Evolutionary conservation across 2,329 filamentous ascomycete genomes (phyloP), one percentile per base, ranked within the genome.

Genomic region (Pseudogymnoascus sp.): DNA sequence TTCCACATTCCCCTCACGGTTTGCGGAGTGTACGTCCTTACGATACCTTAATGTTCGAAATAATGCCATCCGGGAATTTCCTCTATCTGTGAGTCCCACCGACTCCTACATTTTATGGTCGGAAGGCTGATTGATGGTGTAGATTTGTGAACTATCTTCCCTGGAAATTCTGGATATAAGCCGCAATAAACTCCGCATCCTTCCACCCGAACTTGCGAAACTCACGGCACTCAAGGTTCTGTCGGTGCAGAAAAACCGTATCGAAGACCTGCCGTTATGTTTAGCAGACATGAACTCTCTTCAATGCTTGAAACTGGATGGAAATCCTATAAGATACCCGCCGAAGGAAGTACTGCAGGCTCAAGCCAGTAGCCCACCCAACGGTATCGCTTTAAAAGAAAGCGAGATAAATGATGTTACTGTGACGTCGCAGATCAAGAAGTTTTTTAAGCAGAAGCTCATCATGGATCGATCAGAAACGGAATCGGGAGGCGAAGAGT

Each of bases 131-230:
- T 25, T 62, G 47, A 60, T 25, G 16, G 53, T 16, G 8, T 63
- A 96, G 92, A 84, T 97, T 64, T 92, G 93, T 73, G 87, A 92
- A 74, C 82, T 97, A 66, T 87, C 85, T 61, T 89, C 91, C 35
- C 83, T 97, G 63, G 92, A 97, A 76, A 96, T 97, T 64, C 83
- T 97, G 65, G 93, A 97, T 76, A 82, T 97, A 62, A 92, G 92
- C 73, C 85, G 90, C 69, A 97, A 97, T 73, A 91, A 89, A 73
- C 86, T 97, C 65, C 84, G 83, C 59, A 79, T 83, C 8, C 82
- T 97, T 1, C 92, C 93, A 0, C 84, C 87, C 56, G 89, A 92
- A 62, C 90, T 97, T 66, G 84, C 84, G 65, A 91, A 87, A 71
- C 80, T 97, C 70, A 87, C 87, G 4, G 96, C 91, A 1, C 79